Percentiles rank a stretch among this genome's conserved stretches.
These are phyloP conservation scores for Globisporangium middletonii DNA, from an alignment of 352 stramenopile genomes.

Conservation along the genomic window DNA sequence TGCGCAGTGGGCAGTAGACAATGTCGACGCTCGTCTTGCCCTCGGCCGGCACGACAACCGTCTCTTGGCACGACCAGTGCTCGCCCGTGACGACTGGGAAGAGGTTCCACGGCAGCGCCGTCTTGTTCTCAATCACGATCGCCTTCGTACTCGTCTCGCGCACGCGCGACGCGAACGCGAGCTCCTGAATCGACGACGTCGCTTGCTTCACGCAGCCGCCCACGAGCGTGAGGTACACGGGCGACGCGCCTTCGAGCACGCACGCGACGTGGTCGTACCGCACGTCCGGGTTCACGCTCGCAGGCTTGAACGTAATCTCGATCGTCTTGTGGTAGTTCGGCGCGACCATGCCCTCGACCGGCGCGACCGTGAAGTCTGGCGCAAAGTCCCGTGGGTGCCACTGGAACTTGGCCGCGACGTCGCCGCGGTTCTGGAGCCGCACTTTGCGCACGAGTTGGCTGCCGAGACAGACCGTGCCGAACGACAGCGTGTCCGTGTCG, in stretches of 20 bases:
- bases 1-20: slow-evolving; percentile 78
- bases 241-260: slow-evolving; percentile 47
- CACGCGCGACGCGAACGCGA: slow-evolving; percentile 81
- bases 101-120: slow-evolving; percentile 78
- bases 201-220: slow-evolving; percentile 86
- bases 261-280: slow-evolving; percentile 79
- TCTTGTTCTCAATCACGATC: slow-evolving; percentile 81
- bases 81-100: slow-evolving; percentile 82
- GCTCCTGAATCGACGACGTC: slow-evolving; percentile 80
- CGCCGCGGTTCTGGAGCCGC: slow-evolving; percentile 87
- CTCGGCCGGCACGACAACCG: slow-evolving; percentile 73
- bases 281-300: slow-evolving; percentile 76
- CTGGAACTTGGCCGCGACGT: slow-evolving; percentile 85
- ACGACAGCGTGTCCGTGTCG: slow-evolving; percentile 86
- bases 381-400: slow-evolving; percentile 78
- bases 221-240: slow-evolving; percentile 68
- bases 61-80: slow-evolving; percentile 82
- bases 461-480: slow-evolving; percentile 86
- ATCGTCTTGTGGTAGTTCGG: slow-evolving; percentile 85
- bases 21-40: slow-evolving; percentile 60
- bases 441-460: slow-evolving; percentile 82
- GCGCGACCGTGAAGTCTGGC: slow-evolving; percentile 78
- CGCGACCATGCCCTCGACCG: slow-evolving; percentile 72
- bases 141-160: slow-evolving; percentile 55
- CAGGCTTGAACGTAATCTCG: slow-evolving; percentile 88